phyloP scores from a whole-genome alignment of 2,329 filamentous ascomycete genomes.

The Aspergillus oerlinghausenensis region DNA sequence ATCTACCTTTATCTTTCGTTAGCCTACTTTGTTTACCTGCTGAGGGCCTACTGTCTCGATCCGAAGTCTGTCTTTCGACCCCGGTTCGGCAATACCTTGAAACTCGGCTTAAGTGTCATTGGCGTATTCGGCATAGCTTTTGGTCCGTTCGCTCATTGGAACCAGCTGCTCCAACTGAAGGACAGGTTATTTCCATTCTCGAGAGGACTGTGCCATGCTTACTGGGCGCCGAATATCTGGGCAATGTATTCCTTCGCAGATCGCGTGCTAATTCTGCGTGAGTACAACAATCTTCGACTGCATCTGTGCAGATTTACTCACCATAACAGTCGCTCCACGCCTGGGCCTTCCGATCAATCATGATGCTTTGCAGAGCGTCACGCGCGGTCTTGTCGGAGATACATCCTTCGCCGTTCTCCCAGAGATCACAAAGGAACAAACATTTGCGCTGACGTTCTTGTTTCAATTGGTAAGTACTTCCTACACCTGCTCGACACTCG shows the following conservation, averaged over 20 bases:
- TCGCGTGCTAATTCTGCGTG: slow-evolving; percentile 74
- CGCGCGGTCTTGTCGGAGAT: slow-evolving; percentile 86
- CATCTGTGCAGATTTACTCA: slow-evolving; percentile 28
- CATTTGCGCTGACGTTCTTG: slow-evolving; percentile 75
- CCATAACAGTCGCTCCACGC: slow-evolving; percentile 66
- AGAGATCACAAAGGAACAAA: slow-evolving; percentile 72
- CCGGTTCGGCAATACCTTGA: slow-evolving; percentile 72
- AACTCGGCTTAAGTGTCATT: slow-evolving; percentile 70
- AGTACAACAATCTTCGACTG: slow-evolving; percentile 27
- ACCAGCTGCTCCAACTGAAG: slow-evolving; percentile 78
- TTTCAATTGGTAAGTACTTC: slow-evolving; percentile 62
- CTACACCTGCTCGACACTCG: slow-evolving; percentile 11
- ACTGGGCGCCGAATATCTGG: slow-evolving; percentile 98
- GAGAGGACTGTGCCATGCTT: slow-evolving; percentile 89
- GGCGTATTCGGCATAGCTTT: slow-evolving; percentile 75
- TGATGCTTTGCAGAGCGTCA: slow-evolving; percentile 80
- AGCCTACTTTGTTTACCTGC: slow-evolving; percentile 89
- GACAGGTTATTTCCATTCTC: slow-evolving; percentile 90
- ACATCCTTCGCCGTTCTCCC: slow-evolving; percentile 91
- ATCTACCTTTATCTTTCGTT: slow-evolving; percentile 96
- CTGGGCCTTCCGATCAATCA: slow-evolving; percentile 69
- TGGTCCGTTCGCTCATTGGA: slow-evolving; percentile 78
- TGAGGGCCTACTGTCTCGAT: slow-evolving; percentile 84
- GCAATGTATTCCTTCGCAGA: slow-evolving; percentile 93
- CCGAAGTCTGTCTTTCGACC: slow-evolving; percentile 71